phyloP scores from a whole-genome alignment of 2,329 filamentous ascomycete genomes.

The Purpureocillium takamizusanense region DNA sequence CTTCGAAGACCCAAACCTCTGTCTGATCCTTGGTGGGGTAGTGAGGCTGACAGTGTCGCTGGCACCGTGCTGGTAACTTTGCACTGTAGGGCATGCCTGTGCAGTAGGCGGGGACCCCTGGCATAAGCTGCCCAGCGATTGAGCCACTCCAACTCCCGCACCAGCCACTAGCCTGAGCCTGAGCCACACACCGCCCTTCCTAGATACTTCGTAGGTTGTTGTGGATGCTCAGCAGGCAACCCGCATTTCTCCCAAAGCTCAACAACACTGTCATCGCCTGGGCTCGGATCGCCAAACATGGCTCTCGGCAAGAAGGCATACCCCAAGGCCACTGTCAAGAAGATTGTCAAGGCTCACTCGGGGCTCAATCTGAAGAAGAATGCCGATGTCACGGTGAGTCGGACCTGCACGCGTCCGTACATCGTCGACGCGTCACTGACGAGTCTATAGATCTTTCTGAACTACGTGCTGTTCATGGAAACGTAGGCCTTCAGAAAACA shows the following conservation, averaged over 20 bases:
- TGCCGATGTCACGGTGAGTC: constrained; percentile 68
- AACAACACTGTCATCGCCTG: not conserved
- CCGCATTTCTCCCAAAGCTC: not conserved
- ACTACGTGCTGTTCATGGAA: constrained; percentile 77
- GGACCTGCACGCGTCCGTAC: constrained; percentile 7
- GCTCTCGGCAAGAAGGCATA: constrained; percentile 61
- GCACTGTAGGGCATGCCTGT: not conserved
- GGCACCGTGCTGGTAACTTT: no score
- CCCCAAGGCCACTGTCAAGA: constrained; percentile 75
- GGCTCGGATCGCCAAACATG: constrained; percentile 13
- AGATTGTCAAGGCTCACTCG: constrained; percentile 83
- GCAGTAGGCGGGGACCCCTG: not conserved
- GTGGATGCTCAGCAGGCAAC: no score
- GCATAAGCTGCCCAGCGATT: not conserved
- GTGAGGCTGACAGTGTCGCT: no score
- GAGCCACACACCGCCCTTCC: no score
- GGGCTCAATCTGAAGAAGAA: constrained; percentile 75
- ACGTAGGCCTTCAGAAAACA: constrained; percentile 27
- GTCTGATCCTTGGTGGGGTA: no score
- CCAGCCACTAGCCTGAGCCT: not conserved
- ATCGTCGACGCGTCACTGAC: constrained; percentile 14
- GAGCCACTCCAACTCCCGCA: not conserved
- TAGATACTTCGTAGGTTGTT: no score
- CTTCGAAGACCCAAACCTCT: no score
- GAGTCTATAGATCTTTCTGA: constrained; percentile 64